Percentiles rank a stretch among this genome's conserved stretches.
Evolutionary conservation across 352 stramenopile genomes (phyloP).

Genomic region (Phytophthora pinifolia): DNA sequence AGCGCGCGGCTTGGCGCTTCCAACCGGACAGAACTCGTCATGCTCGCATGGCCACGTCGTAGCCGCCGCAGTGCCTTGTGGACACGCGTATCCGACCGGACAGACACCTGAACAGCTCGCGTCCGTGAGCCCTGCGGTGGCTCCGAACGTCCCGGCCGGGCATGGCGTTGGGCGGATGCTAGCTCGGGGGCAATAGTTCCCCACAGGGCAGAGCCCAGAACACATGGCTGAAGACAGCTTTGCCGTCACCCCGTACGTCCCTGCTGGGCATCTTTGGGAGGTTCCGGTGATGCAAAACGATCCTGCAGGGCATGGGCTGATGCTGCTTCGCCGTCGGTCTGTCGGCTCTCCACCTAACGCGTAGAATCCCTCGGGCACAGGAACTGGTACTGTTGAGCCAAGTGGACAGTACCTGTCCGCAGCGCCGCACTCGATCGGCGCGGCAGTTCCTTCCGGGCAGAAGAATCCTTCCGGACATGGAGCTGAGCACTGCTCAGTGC

Average conservation of each 20-base stretch:
- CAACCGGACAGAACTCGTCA: conserved; percentile 19
- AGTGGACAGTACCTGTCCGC: conserved; percentile 60
- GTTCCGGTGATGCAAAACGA: conserved; percentile 60
- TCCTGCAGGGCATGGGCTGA: conserved; percentile 46
- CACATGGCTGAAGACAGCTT: conserved; percentile 37
- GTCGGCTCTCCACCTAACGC: conserved; percentile 31
- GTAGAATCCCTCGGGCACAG: conserved; percentile 47
- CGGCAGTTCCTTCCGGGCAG: conserved; percentile 44
- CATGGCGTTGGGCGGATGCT: conserved; percentile 35
- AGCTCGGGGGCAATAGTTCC: conserved; percentile 54
- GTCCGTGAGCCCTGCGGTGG: conserved; percentile 32
- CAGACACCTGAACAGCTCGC: conserved; percentile 61
- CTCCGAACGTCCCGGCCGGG: conserved; percentile 62
- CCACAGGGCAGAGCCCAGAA: conserved; percentile 49
- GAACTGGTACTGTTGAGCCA: conserved; percentile 29
- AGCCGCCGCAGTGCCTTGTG: conserved; percentile 45
- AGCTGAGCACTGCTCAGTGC: conserved; percentile 45
- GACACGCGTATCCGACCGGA: conserved; percentile 61
- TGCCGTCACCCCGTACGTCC: conserved; percentile 41
- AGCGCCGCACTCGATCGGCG: conserved; percentile 44
- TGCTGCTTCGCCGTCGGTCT: conserved; percentile 20
- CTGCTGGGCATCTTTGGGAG: conserved; percentile 44
- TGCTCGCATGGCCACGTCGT: conserved; percentile 40
- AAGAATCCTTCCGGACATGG: conserved; percentile 64
- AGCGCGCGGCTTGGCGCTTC: conserved; percentile 25